These are phyloP conservation scores for Tuber indicum DNA, from an alignment of 495 filamentous ascomycete genomes.

Conservation along the genomic window DNA sequence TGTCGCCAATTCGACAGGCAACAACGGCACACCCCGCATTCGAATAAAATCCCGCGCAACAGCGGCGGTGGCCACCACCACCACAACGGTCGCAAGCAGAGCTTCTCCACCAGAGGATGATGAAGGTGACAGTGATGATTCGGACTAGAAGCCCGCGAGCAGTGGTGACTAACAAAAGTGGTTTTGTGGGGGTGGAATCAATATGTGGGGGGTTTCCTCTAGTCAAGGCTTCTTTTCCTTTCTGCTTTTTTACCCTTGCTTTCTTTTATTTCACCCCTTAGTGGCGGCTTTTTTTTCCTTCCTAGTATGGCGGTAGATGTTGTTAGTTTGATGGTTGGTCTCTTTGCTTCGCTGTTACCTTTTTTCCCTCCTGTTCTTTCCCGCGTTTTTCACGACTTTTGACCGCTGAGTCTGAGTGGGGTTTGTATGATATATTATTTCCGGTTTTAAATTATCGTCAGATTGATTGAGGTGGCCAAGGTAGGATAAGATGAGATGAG, in stretches of 20 bases:
- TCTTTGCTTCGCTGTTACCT: background rate
- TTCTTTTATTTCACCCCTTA: background rate
- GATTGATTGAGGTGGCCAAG: background rate
- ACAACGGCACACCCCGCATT: slow-evolving; percentile 31
- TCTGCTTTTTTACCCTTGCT: slow-evolving; percentile 12
- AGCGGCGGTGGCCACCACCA: slow-evolving; percentile 8
- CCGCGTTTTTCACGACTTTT: background rate
- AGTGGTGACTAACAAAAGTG: background rate
- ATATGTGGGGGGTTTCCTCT: background rate
- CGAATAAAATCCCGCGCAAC: slow-evolving; percentile 34
- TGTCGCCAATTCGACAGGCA: background rate
- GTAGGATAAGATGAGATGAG: background rate
- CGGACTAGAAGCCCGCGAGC: slow-evolving; percentile 17
- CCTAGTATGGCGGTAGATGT: background rate
- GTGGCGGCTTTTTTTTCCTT: background rate
- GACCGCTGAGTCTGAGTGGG: background rate
- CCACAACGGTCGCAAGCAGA: slow-evolving; percentile 21
- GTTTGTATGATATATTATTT: background rate
- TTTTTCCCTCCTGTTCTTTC: background rate
- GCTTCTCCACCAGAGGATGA: slow-evolving; percentile 30
- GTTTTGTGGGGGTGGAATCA: slow-evolving; percentile 21
- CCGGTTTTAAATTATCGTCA: background rate
- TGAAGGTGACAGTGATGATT: slow-evolving; percentile 29
- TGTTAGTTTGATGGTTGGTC: background rate
- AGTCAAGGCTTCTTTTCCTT: slow-evolving; percentile 9